Base-by-base conservation (phyloP, 208 protist species). In the Trypanosoma rangeli region DNA sequence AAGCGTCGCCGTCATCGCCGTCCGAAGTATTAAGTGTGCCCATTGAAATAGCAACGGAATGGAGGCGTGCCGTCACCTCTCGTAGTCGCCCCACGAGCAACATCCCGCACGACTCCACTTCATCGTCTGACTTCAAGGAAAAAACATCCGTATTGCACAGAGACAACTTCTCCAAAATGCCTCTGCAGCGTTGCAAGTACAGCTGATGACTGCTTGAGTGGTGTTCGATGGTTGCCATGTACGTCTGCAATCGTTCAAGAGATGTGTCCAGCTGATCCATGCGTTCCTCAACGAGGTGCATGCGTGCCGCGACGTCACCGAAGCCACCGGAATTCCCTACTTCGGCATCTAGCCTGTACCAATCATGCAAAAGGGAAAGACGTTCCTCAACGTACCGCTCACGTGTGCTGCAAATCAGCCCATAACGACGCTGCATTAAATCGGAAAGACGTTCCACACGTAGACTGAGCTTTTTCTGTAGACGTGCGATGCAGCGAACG, bases 381-480 rank as follows among this genome's bases (percentile, higher is more conserved):
- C 63, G 22, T 29, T 68, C 50, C 63, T 58, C 8, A 5, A 68
- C 63, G 29, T 59, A 68, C 37, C 29, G 46, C 50, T 68, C 63
- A 24, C 52, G 46, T 37, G 58, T 0, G 4, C 57, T n/a, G 26
- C 26, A 8, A 28, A 58, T 5, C 10, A 68, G 12, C 28, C 49
- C 3, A 26, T 58, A 13, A 33, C 63, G 52, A 22, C 22, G 12
- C 31, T 48, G 33, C 35, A 33, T 3, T 22, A 59, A n/a, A 10
- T 44, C 50, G 13, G 20, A 37, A 37, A 33, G 24, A 29, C 50
- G 48, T 35, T 68, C 20, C 22, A 68, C 22, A 3, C 42, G 28
- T 16, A 29, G 3, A 31, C 33, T 3, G 5, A 68, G 24, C 16
- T 20, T 22, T 33, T 46, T 4, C 16, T 48, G n/a, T 12, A 49